Base-by-base conservation (phyloP, 2,329 filamentous ascomycete genomes). In the Xenoacremonium recifei region DNA sequence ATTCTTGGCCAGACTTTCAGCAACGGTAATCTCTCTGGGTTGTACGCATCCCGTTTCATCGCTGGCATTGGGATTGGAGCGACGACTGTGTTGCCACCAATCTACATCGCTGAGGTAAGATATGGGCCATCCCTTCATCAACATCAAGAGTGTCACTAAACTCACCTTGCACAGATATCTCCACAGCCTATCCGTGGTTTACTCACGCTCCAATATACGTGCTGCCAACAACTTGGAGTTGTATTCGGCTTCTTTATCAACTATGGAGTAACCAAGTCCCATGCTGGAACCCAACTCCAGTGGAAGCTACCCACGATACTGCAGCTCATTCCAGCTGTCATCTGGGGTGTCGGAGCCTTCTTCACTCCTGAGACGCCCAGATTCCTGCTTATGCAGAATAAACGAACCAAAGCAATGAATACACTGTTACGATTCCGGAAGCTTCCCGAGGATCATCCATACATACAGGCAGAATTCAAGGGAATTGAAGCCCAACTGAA, bases 171-270 rank as follows among this genome's bases (percentile, higher is more conserved):
- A n/a, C n/a, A n/a, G n/a, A n/a, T n/a, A n/a, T n/a, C n/a, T n/a
- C n/a, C n/a, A n/a, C n/a, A n/a, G 2, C 57, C 57, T 1, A 64
- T 64, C 5, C 53, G 61, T 1, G 60, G 62, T 5, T 54, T 64
- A 2, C 7, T 64, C 3, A 64, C 58, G 0, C 48, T 64, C 0
- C 61, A 64, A 16, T 64, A 64, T 21, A 59, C 59, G 1, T 62
- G 59, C 42, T 64, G 60, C 6, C 60, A 64, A 12, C 61, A 64
- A 16, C 58, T 64, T 6, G 53, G 59, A 4, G 59, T 62, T 6
- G 59, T 62, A 3, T 60, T 62, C n/a, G 58, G 60, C 1, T 62
- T 66, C 36, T 66, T 66, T 37, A 48, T 62, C 27, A 66, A 66
- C 38, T 65, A 68, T 31, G 57, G 63, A 3, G 54, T 63, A 10